These are phyloP conservation scores for Fusarium incarnatum DNA, from an alignment of 2,329 filamentous ascomycete genomes.

Conservation along the genomic window DNA sequence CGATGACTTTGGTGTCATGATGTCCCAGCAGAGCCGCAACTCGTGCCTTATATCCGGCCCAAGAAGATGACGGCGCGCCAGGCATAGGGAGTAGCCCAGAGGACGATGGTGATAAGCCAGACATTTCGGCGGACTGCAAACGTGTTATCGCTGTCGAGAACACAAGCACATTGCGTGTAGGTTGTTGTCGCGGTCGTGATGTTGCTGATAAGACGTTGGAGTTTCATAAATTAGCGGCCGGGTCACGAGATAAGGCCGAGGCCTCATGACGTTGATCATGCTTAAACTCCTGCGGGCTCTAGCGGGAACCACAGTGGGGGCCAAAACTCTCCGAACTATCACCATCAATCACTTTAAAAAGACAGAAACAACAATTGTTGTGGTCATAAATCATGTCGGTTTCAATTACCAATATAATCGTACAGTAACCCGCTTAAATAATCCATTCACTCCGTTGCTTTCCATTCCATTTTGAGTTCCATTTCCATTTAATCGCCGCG, in stretches of 20 bases:
- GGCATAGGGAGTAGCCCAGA: slow-evolving; percentile 67
- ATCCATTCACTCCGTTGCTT: neutral
- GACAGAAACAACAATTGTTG: neutral
- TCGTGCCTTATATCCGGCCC: slow-evolving; percentile 77
- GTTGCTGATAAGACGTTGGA: slow-evolving; percentile 16
- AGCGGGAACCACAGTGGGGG: slow-evolving; percentile 22
- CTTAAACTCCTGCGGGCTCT: slow-evolving; percentile 13
- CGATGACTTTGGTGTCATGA: slow-evolving; percentile 76
- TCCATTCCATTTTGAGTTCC: neutral
- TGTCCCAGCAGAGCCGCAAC: slow-evolving; percentile 72
- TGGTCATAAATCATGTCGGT: slow-evolving; percentile 29
- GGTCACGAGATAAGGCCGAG: slow-evolving; percentile 33
- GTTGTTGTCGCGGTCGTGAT: neutral
- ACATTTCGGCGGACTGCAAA: slow-evolving; percentile 42
- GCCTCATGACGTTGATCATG: slow-evolving; percentile 45
- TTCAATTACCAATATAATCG: slow-evolving; percentile 19
- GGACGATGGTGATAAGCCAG: slow-evolving; percentile 55
- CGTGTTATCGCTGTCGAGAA: neutral
- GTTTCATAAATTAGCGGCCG: slow-evolving; percentile 17
- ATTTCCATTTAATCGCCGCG: slow-evolving; percentile 24
- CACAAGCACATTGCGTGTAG: slow-evolving; percentile 22
- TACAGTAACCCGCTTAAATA: slow-evolving; percentile 25
- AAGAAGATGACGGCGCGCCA: slow-evolving; percentile 72
- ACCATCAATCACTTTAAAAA: slow-evolving; percentile 8
- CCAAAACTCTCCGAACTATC: slow-evolving; percentile 7